phyloP scores from a whole-genome alignment of 495 filamentous ascomycete species.

The Daldinia childiae region DNA sequence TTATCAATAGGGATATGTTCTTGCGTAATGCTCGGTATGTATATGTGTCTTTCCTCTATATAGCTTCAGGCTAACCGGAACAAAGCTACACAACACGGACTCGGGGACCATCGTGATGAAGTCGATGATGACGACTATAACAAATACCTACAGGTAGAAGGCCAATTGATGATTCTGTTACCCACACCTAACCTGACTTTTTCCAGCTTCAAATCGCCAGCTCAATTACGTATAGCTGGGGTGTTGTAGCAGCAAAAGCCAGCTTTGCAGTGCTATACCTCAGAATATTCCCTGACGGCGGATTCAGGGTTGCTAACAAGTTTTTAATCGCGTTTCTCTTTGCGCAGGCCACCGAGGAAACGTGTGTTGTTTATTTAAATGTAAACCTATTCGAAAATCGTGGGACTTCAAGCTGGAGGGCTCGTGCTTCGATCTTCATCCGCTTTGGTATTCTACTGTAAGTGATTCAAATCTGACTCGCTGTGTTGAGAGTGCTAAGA shows the following conservation, averaged over 20 bases:
- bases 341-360: conserved; percentile 39
- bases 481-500: neutral
- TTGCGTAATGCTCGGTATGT: conserved; percentile 23
- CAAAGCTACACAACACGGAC: conserved; percentile 27
- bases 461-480: conserved; percentile 6
- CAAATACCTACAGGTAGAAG: conserved; percentile 23
- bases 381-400: conserved; percentile 29
- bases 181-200: neutral
- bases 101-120: conserved; percentile 24
- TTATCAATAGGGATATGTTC: conserved; percentile 27
- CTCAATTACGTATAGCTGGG: conserved; percentile 38
- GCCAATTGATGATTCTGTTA: neutral
- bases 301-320: conserved; percentile 34
- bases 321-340: conserved; percentile 32
- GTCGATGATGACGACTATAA: conserved; percentile 28
- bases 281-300: conserved; percentile 36
- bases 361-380: conserved; percentile 38
- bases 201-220: conserved; percentile 29
- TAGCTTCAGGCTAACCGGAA: conserved; percentile 1
- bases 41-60: neutral
- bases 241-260: conserved; percentile 34
- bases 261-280: conserved; percentile 42
- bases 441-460: conserved; percentile 42
- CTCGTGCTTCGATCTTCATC: conserved; percentile 36
- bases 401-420: conserved; percentile 39